Evolutionary conservation across 805 yeast species (phyloP).

Genomic region (Candida incommunis): DNA sequence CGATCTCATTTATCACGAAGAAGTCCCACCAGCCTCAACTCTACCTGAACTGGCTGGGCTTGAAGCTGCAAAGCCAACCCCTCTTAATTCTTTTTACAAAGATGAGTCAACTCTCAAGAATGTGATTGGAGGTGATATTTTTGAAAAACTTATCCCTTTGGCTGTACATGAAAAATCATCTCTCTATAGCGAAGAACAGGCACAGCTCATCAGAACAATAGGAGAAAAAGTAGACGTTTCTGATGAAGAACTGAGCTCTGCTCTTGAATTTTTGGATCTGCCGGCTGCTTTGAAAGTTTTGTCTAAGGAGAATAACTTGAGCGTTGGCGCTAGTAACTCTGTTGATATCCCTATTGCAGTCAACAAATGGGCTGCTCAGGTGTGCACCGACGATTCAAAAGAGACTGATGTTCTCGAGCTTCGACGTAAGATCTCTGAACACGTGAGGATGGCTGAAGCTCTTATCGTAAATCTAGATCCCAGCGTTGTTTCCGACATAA

Average conservation of each 20-base stretch:
- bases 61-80: conserved; percentile 51
- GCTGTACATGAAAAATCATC: conserved; percentile 79
- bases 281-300: conserved; percentile 42
- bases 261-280: conserved; percentile 64
- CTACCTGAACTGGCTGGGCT: conserved; percentile 54
- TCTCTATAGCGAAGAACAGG: conserved; percentile 79
- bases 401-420: neutral
- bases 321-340: conserved; percentile 5
- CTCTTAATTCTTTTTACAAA: conserved; percentile 26
- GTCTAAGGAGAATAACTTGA: conserved; percentile 11
- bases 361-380: conserved; percentile 25
- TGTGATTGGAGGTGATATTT: conserved; percentile 40
- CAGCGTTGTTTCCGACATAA: conserved; percentile 17
- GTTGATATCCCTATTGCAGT: conserved; percentile 27
- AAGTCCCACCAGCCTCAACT: conserved; percentile 46
- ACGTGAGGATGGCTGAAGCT: neutral
- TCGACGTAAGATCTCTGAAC: neutral
- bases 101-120: conserved; percentile 34
- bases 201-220: conserved; percentile 57
- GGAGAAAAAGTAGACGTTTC: conserved; percentile 65
- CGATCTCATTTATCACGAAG: conserved; percentile 76
- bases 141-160: conserved; percentile 71
- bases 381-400: conserved; percentile 10
- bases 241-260: conserved; percentile 63
- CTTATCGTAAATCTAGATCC: neutral